Conservation (phyloP, 345 rosid genomes). For the Isatis tinctoria region DNA sequence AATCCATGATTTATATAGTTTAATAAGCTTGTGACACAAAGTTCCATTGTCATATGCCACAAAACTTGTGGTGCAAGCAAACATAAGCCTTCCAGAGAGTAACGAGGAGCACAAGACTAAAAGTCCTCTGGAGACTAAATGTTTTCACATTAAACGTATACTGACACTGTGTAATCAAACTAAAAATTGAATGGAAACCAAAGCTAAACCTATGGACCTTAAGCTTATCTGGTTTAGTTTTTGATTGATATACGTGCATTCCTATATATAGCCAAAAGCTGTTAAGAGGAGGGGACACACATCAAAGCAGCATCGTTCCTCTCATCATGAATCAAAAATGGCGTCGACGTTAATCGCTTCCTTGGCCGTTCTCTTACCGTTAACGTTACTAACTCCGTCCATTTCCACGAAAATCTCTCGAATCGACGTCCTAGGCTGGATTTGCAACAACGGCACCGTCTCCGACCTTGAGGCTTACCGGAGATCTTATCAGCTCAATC, state of each 20-base stretch:
- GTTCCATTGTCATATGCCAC: too few species aligned
- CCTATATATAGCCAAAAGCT: background rate
- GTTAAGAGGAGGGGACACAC: background rate
- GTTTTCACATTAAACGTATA: background rate
- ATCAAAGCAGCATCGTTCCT: constrained; percentile 1
- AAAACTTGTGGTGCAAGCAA: too few species aligned
- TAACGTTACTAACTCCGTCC: background rate
- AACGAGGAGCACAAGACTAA: too few species aligned
- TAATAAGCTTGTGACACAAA: background rate
- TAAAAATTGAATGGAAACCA: background rate
- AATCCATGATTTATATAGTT: background rate
- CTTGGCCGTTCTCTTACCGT: constrained; percentile 3
- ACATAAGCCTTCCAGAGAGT: too few species aligned
- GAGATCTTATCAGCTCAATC: constrained; percentile 12
- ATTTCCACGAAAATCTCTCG: constrained; percentile 15
- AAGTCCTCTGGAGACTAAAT: too few species aligned
- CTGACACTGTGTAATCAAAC: too few species aligned
- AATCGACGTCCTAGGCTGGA: constrained; percentile 30
- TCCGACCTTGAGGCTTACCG: constrained; percentile 28
- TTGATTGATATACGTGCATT: background rate
- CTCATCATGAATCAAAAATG: constrained; percentile 10
- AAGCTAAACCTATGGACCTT: background rate
- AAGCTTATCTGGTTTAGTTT: background rate
- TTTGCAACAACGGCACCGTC: constrained; percentile 28
- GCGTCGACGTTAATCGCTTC: constrained; percentile 8